These are phyloP conservation scores for Monosporascus sp. DNA, from an alignment of 2,329 filamentous ascomycete species.

Conservation along the genomic window DNA sequence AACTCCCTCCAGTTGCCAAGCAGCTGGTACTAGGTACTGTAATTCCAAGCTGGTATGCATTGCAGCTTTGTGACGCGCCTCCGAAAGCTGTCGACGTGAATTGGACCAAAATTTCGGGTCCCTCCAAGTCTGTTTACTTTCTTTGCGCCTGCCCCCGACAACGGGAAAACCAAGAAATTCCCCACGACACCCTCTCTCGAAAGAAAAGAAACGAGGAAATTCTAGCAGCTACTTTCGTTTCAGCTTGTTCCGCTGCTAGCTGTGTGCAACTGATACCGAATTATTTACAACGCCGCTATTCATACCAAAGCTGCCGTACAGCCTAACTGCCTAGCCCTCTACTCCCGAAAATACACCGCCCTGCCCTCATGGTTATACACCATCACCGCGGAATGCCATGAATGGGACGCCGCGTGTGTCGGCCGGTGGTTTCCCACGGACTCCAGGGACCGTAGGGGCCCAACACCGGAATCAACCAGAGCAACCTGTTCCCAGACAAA, in stretches of 20 bases:
- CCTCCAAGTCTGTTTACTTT: not conserved
- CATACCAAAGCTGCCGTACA: too few species aligned
- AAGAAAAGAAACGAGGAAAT: not conserved
- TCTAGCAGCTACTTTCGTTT: not conserved
- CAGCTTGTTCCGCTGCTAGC: too few species aligned
- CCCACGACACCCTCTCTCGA: not conserved
- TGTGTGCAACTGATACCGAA: too few species aligned
- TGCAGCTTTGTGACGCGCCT: not conserved
- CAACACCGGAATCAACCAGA: conserved; percentile 19
- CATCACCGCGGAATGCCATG: conserved; percentile 60
- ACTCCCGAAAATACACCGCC: not conserved
- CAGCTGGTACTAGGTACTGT: too few species aligned
- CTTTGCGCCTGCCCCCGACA: not conserved
- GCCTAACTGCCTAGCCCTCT: not conserved
- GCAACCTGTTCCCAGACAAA: conserved; percentile 21
- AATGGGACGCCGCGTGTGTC: conserved; percentile 75
- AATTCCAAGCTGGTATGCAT: too few species aligned
- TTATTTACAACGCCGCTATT: too few species aligned
- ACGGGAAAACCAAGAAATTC: not conserved
- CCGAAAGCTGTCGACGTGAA: not conserved
- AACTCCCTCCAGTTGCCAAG: too few species aligned
- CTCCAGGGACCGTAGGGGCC: conserved; percentile 50
- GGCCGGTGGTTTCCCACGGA: conserved; percentile 75
- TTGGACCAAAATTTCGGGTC: not conserved
- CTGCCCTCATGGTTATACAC: conserved; percentile 13